Evolutionary conservation across 208 protist species (phyloP).

Genomic region (Trypanosoma mega): DNA sequence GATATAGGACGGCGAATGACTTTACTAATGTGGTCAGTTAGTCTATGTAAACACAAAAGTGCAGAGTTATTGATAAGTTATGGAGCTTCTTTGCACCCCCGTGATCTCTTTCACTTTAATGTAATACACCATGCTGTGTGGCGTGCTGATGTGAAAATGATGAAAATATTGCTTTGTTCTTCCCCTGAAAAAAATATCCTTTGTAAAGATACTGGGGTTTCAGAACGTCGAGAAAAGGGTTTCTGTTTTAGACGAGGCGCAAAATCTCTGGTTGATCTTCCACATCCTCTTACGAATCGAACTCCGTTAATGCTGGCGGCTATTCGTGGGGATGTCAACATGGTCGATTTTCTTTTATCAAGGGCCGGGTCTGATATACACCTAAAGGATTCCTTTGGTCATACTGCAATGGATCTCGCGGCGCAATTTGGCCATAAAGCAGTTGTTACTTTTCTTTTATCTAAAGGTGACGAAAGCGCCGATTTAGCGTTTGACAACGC

Average conservation of each 20-base stretch:
- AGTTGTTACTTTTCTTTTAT: constrained; percentile 47
- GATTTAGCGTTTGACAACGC: constrained; percentile 36
- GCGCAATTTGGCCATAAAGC: constrained; percentile 56
- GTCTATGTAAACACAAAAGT: constrained; percentile 45
- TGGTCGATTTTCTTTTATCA: constrained; percentile 62
- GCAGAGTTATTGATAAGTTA: constrained; percentile 48
- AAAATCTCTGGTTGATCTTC: constrained; percentile 60
- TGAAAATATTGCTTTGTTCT: constrained; percentile 56
- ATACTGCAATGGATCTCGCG: constrained; percentile 71
- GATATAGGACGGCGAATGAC: constrained; percentile 62
- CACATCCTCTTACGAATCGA: constrained; percentile 54
- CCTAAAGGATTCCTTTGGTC: constrained; percentile 41
- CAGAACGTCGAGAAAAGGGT: background rate
- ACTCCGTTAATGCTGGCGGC: constrained; percentile 84
- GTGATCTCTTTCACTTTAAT: constrained; percentile 68
- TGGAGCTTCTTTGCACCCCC: constrained; percentile 55
- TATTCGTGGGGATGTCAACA: constrained; percentile 43
- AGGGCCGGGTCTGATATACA: constrained; percentile 49
- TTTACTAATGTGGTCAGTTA: constrained; percentile 71
- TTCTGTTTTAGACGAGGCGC: constrained; percentile 39
- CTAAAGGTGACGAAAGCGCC: constrained; percentile 32
- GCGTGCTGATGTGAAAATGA: constrained; percentile 54
- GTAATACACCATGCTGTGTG: constrained; percentile 80
- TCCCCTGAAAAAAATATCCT: background rate
- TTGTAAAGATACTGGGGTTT: background rate